phyloP scores from a whole-genome alignment of 805 yeast species.

The Nakazawaea wickerhamii region DNA sequence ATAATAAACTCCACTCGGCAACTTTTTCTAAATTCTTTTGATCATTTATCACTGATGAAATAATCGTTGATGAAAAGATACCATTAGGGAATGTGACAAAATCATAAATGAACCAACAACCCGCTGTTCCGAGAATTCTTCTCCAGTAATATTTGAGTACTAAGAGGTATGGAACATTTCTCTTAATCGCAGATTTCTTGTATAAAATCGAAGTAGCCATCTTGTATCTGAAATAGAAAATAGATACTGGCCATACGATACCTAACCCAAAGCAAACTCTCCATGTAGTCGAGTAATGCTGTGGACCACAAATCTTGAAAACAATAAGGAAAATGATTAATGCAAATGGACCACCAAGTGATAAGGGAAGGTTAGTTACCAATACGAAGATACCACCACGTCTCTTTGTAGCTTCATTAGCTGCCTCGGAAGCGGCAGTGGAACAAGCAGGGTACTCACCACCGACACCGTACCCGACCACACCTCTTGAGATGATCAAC shows the following conservation, averaged over 20 bases:
- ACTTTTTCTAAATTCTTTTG: constrained; percentile 41
- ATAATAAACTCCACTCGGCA: constrained; percentile 70
- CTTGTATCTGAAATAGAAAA: constrained; percentile 66
- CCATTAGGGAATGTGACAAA: constrained; percentile 80
- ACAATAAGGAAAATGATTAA: constrained; percentile 63
- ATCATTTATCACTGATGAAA: constrained; percentile 42
- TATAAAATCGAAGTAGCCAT: constrained; percentile 64
- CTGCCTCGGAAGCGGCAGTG: constrained; percentile 66
- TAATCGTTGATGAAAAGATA: constrained; percentile 58
- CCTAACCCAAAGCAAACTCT: constrained; percentile 65
- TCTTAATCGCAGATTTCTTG: constrained; percentile 58
- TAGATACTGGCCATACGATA: constrained; percentile 61
- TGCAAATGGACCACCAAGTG: constrained; percentile 79
- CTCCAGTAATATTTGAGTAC: constrained; percentile 65
- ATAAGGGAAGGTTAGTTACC: constrained; percentile 68
- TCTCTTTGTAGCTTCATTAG: constrained; percentile 54
- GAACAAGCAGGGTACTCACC: constrained; percentile 73
- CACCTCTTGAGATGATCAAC: constrained; percentile 68
- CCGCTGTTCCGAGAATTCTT: constrained; percentile 63
- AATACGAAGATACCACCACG: constrained; percentile 63
- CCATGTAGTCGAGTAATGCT: constrained; percentile 52
- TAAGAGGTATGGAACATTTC: constrained; percentile 51
- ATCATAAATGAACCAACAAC: constrained; percentile 77
- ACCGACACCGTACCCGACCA: constrained; percentile 75
- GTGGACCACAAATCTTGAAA: constrained; percentile 45